phyloP scores from a whole-genome alignment of 2,329 filamentous ascomycete species.

The Penicillium fuscoglaucum region DNA sequence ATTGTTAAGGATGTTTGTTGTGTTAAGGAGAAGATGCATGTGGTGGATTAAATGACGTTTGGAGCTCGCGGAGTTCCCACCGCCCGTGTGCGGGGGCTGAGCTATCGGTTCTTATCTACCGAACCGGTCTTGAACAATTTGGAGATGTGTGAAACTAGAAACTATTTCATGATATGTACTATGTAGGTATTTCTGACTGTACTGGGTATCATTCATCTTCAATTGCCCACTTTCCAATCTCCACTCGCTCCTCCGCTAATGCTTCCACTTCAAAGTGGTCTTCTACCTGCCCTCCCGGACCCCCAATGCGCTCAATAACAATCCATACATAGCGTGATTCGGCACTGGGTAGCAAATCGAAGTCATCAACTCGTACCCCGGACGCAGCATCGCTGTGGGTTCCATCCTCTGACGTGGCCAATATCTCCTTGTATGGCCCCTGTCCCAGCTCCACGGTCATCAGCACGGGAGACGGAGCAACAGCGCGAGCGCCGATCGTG shows the following conservation, averaged over 20 bases:
- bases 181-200: neutral
- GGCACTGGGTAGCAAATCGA: conserved; percentile 70
- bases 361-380: conserved; percentile 68
- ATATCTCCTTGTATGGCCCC: conserved; percentile 64
- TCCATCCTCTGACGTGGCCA: conserved; percentile 70
- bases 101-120: conserved; percentile 1
- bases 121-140: neutral
- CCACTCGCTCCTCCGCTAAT: conserved; percentile 44
- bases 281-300: conserved; percentile 52
- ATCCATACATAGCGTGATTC: conserved; percentile 68
- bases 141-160: neutral
- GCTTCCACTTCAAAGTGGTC: conserved; percentile 47
- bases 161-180: neutral
- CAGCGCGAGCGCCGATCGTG: conserved; percentile 39
- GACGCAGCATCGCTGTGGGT: conserved; percentile 69
- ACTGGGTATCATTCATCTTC: conserved; percentile 31
- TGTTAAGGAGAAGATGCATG: conserved; percentile 4
- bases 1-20: conserved; percentile 50
- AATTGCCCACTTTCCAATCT: conserved; percentile 46
- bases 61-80: conserved; percentile 19
- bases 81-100: conserved; percentile 25
- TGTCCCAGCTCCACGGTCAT: conserved; percentile 72
- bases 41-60: conserved; percentile 26
- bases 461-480: conserved; percentile 58
- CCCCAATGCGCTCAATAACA: conserved; percentile 77